Evolutionary conservation across 2,329 filamentous ascomycete genomes (phyloP), one percentile per base, ranked within the genome.

Genomic region (Sarocladium brachiariae): DNA sequence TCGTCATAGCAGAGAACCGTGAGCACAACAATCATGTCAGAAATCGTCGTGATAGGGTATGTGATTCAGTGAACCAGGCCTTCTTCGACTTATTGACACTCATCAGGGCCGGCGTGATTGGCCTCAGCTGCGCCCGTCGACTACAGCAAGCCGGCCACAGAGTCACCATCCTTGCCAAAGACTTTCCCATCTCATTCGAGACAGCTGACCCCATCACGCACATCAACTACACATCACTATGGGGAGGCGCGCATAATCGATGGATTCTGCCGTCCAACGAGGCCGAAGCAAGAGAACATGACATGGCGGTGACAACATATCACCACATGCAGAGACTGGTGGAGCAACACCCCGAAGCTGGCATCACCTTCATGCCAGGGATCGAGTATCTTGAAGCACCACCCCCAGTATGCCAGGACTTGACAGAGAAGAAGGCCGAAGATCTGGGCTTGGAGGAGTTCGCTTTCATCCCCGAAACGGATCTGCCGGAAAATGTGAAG

Each of bases 201-300:
- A 68, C 70, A 11, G 64, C 72, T 30, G 68, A 73, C 52, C 58
- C 66, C 4, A 53, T 53, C 13, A 54, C 63, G 1, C 62, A 69
- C 51, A 71, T 76, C 58, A 70, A 77, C 62, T 77, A 69, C 59
- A 70, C 74, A n/a, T 76, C 74, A 19, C 70, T 71, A 4, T 77
- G 73, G 74, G 74, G 65, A 48, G 74, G 74, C 18, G 73, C 74
- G 2, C 73, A 77, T 57, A 75, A 75, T 60, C 68, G 73, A 46
- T 72, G 67, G 60, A 65, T 74, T 8, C 66, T 67, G 1, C 33
- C 59, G 58, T 8, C 62, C 8, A 54, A 59, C 5, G 59, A 63
- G 30, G 59, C 59, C 4, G 63, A 65, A 34, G 61, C 59, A 49
- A 63, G 69, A 27, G 74, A 77, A 53, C 73, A 76, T 54, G 61